These are phyloP conservation scores for Colletotrichum spinosum DNA, from an alignment of 2,329 filamentous ascomycete species.

Conservation along the genomic window DNA sequence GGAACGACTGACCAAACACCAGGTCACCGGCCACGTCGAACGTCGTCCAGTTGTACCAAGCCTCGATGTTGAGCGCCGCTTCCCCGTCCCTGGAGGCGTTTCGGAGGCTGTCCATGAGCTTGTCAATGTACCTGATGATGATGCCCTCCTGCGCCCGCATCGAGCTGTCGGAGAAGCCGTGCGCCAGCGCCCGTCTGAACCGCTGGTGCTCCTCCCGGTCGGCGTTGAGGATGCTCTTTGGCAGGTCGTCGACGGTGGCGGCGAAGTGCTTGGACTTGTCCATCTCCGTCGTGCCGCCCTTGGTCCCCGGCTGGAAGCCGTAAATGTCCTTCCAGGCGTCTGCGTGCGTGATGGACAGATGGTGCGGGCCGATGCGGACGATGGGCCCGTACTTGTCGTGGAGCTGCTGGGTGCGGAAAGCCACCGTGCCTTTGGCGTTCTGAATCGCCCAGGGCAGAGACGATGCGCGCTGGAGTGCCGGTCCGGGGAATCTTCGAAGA, in stretches of 20 bases:
- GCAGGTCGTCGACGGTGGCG: not conserved
- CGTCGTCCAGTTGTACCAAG: constrained; percentile 27
- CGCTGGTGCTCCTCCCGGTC: constrained; percentile 38
- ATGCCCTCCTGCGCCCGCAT: constrained; percentile 46
- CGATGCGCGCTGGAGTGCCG: constrained; percentile 31
- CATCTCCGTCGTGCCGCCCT: constrained; percentile 9
- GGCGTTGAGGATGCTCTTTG: constrained; percentile 22
- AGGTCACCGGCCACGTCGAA: constrained; percentile 42
- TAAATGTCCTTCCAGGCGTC: constrained; percentile 56
- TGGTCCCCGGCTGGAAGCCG: constrained; percentile 36
- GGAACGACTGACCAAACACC: constrained; percentile 45
- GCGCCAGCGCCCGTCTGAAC: constrained; percentile 42
- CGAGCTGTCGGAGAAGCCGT: constrained; percentile 45
- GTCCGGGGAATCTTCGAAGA: constrained; percentile 46
- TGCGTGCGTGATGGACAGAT: constrained; percentile 51
- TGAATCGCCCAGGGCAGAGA: constrained; percentile 18
- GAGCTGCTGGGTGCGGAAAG: constrained; percentile 21
- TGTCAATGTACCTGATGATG: constrained; percentile 43
- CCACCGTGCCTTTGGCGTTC: constrained; percentile 14
- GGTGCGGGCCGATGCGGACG: constrained; percentile 53
- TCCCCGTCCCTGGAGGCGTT: not conserved
- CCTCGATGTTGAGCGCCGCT: constrained; percentile 2
- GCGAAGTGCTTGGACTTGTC: constrained; percentile 14
- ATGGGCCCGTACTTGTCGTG: constrained; percentile 47
- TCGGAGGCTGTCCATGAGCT: constrained; percentile 29